phyloP scores from a whole-genome alignment of 352 stramenopile species.

The Albugo laibachii region DNA sequence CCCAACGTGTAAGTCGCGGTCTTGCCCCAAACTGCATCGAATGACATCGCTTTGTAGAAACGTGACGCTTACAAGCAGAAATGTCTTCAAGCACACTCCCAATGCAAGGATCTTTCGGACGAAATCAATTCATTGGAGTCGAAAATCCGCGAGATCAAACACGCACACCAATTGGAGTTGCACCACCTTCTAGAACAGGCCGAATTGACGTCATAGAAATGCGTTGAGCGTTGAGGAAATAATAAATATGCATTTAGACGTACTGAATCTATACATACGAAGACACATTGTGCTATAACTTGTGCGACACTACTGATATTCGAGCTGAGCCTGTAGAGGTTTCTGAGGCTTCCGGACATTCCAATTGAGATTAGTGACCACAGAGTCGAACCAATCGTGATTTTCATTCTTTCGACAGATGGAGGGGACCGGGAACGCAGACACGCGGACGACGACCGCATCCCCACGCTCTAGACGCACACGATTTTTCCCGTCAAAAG shows the following conservation, averaged over 20 bases:
- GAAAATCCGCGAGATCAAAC: conserved; percentile 27
- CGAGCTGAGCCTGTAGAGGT: conserved; percentile 7
- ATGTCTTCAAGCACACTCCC: conserved; percentile 58
- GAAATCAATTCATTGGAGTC: conserved; percentile 22
- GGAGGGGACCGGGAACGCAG: conserved; percentile 72
- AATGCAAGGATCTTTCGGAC: conserved; percentile 28
- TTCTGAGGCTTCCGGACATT: conserved; percentile 76
- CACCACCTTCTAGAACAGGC: conserved; percentile 38
- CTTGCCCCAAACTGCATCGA: neutral
- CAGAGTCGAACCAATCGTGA: conserved; percentile 83
- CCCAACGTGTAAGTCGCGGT: conserved; percentile 25
- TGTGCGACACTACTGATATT: no score
- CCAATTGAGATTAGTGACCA: conserved; percentile 87
- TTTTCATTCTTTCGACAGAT: conserved; percentile 80
- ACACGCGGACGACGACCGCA: conserved; percentile 68
- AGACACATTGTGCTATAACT: no score
- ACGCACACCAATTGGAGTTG: conserved; percentile 31
- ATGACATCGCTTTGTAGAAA: conserved; percentile 17
- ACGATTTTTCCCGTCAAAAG: conserved; percentile 83
- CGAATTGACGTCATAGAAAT: conserved; percentile 12
- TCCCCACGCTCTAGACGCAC: conserved; percentile 75
- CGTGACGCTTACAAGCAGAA: conserved; percentile 66
- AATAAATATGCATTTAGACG: neutral
- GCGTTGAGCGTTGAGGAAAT: neutral
- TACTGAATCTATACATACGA: no score